phyloP scores from a whole-genome alignment of 495 filamentous ascomycete species.

The Hapsidospora chrysogenum region DNA sequence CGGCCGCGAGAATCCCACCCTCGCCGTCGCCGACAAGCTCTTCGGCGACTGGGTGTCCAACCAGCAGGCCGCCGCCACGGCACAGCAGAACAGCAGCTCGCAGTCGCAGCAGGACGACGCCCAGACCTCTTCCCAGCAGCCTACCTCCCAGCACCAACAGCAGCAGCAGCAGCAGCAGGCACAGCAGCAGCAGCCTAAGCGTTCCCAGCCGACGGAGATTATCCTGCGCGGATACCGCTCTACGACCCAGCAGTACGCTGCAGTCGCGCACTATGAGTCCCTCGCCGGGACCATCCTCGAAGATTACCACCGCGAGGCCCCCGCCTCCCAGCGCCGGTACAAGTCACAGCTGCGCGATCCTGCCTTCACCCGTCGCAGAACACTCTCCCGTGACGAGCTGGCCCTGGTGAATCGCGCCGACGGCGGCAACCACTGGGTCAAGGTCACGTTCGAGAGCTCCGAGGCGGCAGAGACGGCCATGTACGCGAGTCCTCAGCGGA shows the following conservation, averaged over 20 bases:
- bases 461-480: conserved; percentile 62
- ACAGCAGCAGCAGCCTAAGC: conserved; percentile 7
- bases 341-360: conserved; percentile 49
- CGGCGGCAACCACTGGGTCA: conserved; percentile 79
- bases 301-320: conserved; percentile 66
- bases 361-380: conserved; percentile 35
- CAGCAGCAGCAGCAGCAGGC: conserved; percentile 4
- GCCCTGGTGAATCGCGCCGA: conserved; percentile 57
- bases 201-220: conserved; percentile 50
- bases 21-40: conserved; percentile 33
- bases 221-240: conserved; percentile 69
- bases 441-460: conserved; percentile 75
- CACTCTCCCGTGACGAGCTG: conserved; percentile 51
- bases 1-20: conserved; percentile 35
- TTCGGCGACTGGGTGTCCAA: conserved; percentile 24
- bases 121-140: conserved; percentile 8
- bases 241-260: conserved; percentile 59
- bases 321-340: conserved; percentile 33
- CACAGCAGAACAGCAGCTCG: conserved; percentile 3
- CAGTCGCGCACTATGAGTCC: conserved; percentile 69
- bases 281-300: conserved; percentile 71
- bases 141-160: no score
- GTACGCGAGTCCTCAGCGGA: conserved; percentile 57
- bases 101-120: conserved; percentile 15
- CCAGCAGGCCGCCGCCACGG: conserved; percentile 10